phyloP scores from a whole-genome alignment of 2,329 filamentous ascomycete genomes.

The Curvularia sp. region DNA sequence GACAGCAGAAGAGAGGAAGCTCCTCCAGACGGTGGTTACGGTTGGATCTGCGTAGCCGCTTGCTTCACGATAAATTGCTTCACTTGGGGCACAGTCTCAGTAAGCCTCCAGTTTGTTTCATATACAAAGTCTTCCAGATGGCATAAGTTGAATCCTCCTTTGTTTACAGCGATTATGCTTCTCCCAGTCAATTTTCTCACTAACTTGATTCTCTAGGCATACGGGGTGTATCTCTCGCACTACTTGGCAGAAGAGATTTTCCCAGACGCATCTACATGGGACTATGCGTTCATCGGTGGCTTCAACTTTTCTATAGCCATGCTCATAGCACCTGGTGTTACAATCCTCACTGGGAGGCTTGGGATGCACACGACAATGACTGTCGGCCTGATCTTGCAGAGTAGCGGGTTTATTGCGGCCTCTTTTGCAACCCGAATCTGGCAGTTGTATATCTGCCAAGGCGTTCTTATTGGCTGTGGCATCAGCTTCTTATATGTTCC shows the following conservation, averaged over 20 bases:
- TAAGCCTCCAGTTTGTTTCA: neutral
- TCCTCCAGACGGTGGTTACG: slow-evolving; percentile 28
- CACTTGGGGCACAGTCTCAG: slow-evolving; percentile 31
- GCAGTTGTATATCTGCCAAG: slow-evolving; percentile 55
- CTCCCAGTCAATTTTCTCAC: neutral
- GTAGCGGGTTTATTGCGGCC: slow-evolving; percentile 48
- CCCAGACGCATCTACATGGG: slow-evolving; percentile 43
- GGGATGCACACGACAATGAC: slow-evolving; percentile 43
- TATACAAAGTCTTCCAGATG: neutral
- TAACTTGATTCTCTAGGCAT: slow-evolving; percentile 26
- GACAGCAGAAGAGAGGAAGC: neutral
- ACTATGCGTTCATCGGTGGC: slow-evolving; percentile 54
- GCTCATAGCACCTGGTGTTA: slow-evolving; percentile 47
- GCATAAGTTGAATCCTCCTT: neutral
- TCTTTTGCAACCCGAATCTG: slow-evolving; percentile 50
- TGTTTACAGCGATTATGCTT: neutral
- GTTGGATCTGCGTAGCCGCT: slow-evolving; percentile 26
- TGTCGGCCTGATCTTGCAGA: slow-evolving; percentile 45
- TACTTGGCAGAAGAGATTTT: slow-evolving; percentile 51
- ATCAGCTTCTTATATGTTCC: slow-evolving; percentile 54
- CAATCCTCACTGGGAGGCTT: slow-evolving; percentile 33
- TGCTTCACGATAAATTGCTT: slow-evolving; percentile 19
- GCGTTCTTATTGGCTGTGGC: slow-evolving; percentile 51
- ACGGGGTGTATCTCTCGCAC: slow-evolving; percentile 55
- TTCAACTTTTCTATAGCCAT: slow-evolving; percentile 49